Evolutionary conservation across 2,329 filamentous ascomycete genomes (phyloP), one percentile per base, ranked within the genome.

Genomic region (Ophiostoma fasciatum): DNA sequence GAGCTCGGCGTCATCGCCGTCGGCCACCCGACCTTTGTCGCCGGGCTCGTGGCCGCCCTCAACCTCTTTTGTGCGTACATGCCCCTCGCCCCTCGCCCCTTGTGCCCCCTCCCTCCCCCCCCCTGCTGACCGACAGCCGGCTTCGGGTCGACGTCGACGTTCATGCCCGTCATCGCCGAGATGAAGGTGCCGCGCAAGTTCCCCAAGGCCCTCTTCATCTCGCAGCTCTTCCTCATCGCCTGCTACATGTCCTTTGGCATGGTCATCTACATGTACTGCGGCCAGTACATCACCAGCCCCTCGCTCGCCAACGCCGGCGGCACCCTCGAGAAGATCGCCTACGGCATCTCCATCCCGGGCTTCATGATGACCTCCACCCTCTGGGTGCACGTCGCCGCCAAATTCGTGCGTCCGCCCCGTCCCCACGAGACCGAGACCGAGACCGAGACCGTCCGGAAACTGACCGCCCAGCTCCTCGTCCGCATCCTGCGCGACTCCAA

Each of bases 121-220:
- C n/a, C n/a, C n/a, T n/a, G n/a, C n/a, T n/a, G n/a, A n/a, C n/a
- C n/a, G n/a, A n/a, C n/a, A n/a, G n/a, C n/a, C n/a, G n/a, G n/a
- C n/a, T n/a, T n/a, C n/a, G n/a, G n/a, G n/a, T n/a, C n/a, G n/a
- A n/a, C n/a, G n/a, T n/a, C n/a, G n/a, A n/a, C n/a, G n/a, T n/a
- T n/a, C 48, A 53, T 78, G 2, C 71, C 72, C 5, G 69, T 79
- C 39, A 78, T 78, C 36, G 69, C 66, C 0, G 75, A 79, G 54
- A 79, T 79, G 72, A 59, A 57, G 28, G 59, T 62, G 21, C 73
- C 74, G 0, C 59, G 58, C 15, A 68, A 76, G 44, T 78, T 69
- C 51, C 63, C 62, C 41, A 76, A 75, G 50, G 60, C 67, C 0
- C 67, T 60, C 50, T 53, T 56, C 4, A 55, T 71, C 18, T 64